Conservation (phyloP, 2,329 filamentous ascomycete genomes). For the Colletotrichum abscissum region DNA sequence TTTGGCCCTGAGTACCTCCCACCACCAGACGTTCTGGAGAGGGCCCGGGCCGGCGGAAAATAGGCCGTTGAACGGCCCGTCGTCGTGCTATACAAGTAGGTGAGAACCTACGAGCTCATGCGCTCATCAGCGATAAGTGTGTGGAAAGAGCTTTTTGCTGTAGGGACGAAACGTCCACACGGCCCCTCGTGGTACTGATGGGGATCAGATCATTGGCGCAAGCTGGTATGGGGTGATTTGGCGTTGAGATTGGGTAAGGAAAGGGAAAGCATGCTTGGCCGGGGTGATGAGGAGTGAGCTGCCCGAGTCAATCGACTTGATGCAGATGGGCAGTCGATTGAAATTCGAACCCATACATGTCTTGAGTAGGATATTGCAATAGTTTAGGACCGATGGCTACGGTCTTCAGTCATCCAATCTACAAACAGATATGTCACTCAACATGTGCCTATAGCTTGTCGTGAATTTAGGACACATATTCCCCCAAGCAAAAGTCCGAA, state of each 20-base stretch:
- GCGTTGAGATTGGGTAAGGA: background rate
- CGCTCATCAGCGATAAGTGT: background rate
- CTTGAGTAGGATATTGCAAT: background rate
- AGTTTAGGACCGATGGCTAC: background rate
- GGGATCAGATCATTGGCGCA: background rate
- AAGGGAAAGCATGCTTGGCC: background rate
- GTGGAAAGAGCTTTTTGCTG: background rate
- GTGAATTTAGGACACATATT: background rate
- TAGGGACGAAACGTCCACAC: background rate
- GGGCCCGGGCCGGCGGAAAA: conserved; percentile 4
- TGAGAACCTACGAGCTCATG: background rate
- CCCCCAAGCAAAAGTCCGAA: background rate
- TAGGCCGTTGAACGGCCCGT: background rate
- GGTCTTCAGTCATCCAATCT: background rate
- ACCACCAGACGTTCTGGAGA: conserved; percentile 44
- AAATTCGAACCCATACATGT: background rate
- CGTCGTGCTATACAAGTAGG: background rate
- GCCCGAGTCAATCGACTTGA: too few species aligned
- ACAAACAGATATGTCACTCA: background rate
- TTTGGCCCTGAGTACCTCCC: conserved; percentile 73
- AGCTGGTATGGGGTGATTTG: background rate
- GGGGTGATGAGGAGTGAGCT: background rate
- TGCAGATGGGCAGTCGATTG: background rate
- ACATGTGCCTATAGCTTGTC: background rate
- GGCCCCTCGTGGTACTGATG: background rate